These are phyloP conservation scores for Yarrowia porcina DNA, from an alignment of 805 yeast genomes.

Conservation along the genomic window DNA sequence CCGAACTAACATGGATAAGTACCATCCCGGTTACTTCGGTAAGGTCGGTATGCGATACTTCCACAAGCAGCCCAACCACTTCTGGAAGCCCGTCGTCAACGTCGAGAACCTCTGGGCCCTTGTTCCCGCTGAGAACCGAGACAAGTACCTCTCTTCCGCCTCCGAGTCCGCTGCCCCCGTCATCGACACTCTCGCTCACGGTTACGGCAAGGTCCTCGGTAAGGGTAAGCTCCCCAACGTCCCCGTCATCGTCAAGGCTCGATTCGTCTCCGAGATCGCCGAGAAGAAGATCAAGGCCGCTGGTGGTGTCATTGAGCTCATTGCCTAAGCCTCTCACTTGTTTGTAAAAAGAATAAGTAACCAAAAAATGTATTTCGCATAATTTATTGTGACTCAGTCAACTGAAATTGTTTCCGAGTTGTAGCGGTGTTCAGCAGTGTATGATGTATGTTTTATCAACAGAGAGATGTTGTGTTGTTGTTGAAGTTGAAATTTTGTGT, in stretches of 20 bases:
- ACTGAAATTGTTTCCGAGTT: no score
- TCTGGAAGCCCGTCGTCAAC: slow-evolving; percentile 98
- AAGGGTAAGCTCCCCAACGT: slow-evolving; percentile 97
- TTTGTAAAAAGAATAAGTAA: slow-evolving; percentile 18
- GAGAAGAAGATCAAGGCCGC: slow-evolving; percentile 99
- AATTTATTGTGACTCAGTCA: slow-evolving; percentile 7
- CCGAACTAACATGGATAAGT: slow-evolving; percentile 99
- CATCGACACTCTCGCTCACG: slow-evolving; percentile 98
- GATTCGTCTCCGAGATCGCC: slow-evolving; percentile 98
- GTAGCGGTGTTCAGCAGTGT: no score
- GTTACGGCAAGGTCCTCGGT: slow-evolving; percentile 99
- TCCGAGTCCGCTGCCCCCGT: slow-evolving; percentile 93
- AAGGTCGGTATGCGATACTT: slow-evolving; percentile 99
- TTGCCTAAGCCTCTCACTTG: slow-evolving; percentile 62
- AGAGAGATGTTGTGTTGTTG: no score
- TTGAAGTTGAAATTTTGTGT: no score
- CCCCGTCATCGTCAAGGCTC: slow-evolving; percentile 98
- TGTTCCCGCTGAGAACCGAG: slow-evolving; percentile 90
- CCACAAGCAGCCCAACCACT: slow-evolving; percentile 91
- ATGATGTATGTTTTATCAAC: no score
- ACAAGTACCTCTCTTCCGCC: slow-evolving; percentile 81
- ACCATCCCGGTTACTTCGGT: slow-evolving; percentile 99
- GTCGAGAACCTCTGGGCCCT: slow-evolving; percentile 98
- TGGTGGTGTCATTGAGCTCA: slow-evolving; percentile 99
- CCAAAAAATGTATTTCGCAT: slow-evolving; percentile 25